Conservation (phyloP, 768 basidiomycete genomes). For the Panaeolus cyanescens region DNA sequence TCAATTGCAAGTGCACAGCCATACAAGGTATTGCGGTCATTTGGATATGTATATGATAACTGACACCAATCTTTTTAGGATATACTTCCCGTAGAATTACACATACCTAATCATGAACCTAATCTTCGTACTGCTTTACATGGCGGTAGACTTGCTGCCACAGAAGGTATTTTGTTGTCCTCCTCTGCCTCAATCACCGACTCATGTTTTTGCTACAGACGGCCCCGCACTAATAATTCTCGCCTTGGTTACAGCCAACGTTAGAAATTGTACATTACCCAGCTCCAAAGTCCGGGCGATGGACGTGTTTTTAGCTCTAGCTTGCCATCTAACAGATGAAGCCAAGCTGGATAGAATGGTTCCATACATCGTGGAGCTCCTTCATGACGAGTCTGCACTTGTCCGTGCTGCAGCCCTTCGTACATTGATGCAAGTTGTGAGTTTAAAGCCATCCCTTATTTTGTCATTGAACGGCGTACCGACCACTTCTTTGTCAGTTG, state of each 20-base stretch:
- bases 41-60: neutral
- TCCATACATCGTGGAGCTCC: slow-evolving; percentile 86
- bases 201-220: slow-evolving; percentile 44
- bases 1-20: slow-evolving; percentile 43
- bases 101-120: slow-evolving; percentile 73
- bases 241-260: slow-evolving; percentile 83
- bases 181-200: neutral
- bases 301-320: slow-evolving; percentile 84
- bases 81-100: slow-evolving; percentile 74
- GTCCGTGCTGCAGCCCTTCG: slow-evolving; percentile 82
- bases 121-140: slow-evolving; percentile 50
- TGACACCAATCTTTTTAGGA: slow-evolving; percentile 43
- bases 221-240: slow-evolving; percentile 89
- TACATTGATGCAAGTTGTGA: slow-evolving; percentile 80
- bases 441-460: slow-evolving; percentile 32
- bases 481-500: slow-evolving; percentile 22
- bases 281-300: slow-evolving; percentile 85
- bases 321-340: slow-evolving; percentile 86
- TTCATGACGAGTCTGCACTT: slow-evolving; percentile 81
- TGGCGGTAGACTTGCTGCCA: slow-evolving; percentile 52
- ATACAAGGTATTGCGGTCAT: slow-evolving; percentile 51
- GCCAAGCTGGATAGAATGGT: slow-evolving; percentile 92
- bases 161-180: slow-evolving; percentile 52
- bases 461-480: neutral
- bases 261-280: slow-evolving; percentile 84